These are phyloP conservation scores for Talaromyces sp. DNA, from an alignment of 2,329 filamentous ascomycete species.

Conservation along the genomic window DNA sequence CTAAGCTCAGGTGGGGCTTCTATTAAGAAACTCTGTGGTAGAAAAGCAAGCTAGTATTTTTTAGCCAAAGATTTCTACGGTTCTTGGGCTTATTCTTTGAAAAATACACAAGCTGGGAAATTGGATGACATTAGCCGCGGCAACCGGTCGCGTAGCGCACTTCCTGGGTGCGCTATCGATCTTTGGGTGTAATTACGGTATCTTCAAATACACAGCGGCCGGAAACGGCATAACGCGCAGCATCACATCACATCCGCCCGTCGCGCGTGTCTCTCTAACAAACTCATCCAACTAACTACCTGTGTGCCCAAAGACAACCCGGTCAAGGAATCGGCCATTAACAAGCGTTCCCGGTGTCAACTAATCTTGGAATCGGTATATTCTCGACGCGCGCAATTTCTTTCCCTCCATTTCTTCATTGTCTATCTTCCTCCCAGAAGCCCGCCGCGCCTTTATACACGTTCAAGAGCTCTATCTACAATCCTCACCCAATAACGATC, in stretches of 20 bases:
- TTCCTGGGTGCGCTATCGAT: not conserved
- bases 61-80: no score
- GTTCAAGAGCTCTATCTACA: conserved; percentile 3
- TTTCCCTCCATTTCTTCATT: not conserved
- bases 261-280: conserved; percentile 11
- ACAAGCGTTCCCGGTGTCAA: not conserved
- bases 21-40: not conserved
- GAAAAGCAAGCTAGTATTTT: not conserved
- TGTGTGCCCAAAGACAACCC: conserved; percentile 3
- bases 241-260: conserved; percentile 18
- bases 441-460: conserved; percentile 3
- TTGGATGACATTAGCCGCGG: not conserved
- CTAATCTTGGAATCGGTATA: not conserved
- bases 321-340: not conserved
- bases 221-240: conserved; percentile 16
- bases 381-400: not conserved
- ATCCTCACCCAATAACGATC: conserved; percentile 15
- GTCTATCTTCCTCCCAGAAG: not conserved
- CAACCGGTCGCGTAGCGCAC: not conserved
- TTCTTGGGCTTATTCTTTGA: not conserved
- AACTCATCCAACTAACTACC: conserved; percentile 6
- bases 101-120: not conserved
- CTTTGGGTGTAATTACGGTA: not conserved
- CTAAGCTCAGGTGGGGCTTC: conserved; percentile 13
- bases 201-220: conserved; percentile 6